Conservation (phyloP, 1,284 basidiomycete species). For the Puccinia horiana region DNA sequence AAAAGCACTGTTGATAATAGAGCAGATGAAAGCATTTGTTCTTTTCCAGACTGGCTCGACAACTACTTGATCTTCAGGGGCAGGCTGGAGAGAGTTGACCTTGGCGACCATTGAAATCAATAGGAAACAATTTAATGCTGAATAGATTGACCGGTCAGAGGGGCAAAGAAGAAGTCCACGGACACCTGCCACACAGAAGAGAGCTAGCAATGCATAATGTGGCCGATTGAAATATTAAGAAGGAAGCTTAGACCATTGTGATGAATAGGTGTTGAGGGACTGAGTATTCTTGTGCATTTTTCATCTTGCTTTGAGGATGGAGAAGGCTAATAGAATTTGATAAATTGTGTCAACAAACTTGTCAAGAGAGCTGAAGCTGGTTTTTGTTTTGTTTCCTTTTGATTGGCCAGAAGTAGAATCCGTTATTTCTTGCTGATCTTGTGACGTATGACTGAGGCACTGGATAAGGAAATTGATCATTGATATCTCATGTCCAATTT, state of each 20-base stretch:
- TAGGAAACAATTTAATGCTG: background rate
- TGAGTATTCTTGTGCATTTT: background rate
- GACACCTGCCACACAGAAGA: background rate
- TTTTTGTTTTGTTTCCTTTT: background rate
- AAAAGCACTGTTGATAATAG: background rate
- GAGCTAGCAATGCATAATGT: background rate
- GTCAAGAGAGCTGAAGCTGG: background rate
- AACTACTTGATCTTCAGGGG: background rate
- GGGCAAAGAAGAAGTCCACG: background rate
- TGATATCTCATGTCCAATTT: background rate
- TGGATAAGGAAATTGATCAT: constrained; percentile 1
- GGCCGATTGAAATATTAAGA: background rate
- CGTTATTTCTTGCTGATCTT: too few relatives aligned
- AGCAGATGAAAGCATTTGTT: constrained; percentile 15
- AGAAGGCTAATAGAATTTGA: background rate
- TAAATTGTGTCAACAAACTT: background rate
- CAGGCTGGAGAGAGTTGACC: background rate
- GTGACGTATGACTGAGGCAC: background rate
- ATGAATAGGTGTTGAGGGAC: background rate
- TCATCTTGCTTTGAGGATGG: constrained; percentile 12
- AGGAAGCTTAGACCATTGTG: background rate
- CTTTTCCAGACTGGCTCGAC: constrained; percentile 17
- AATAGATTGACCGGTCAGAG: background rate
- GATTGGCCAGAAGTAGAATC: background rate
- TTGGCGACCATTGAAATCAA: background rate